Evolutionary conservation across 805 yeast genomes (phyloP).

Genomic region (Candida sakaeoensis): DNA sequence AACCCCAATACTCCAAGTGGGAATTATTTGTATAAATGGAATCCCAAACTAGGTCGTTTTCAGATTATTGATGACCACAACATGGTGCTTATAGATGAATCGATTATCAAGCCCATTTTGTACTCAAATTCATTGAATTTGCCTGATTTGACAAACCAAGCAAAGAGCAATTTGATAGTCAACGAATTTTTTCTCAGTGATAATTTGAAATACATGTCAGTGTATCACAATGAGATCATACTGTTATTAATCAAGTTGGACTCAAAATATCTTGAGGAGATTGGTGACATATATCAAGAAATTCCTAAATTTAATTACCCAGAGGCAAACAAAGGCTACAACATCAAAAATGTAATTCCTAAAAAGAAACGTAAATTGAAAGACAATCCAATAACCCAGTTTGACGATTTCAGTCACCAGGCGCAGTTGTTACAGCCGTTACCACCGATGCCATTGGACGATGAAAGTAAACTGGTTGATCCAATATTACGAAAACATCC

Average conservation of each 20-base stretch:
- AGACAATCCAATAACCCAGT: background rate
- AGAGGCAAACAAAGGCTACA: constrained; percentile 24
- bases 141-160: constrained; percentile 25
- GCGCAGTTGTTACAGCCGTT: background rate
- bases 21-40: constrained; percentile 33
- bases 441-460: too few relatives aligned
- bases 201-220: constrained; percentile 31
- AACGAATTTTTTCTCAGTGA: constrained; percentile 36
- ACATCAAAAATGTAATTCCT: constrained; percentile 3
- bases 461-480: constrained; percentile 25
- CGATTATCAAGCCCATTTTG: constrained; percentile 27
- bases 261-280: constrained; percentile 25
- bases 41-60: constrained; percentile 30
- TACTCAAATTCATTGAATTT: constrained; percentile 29
- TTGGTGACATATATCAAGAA: constrained; percentile 25
- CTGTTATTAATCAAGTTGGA: constrained; percentile 28
- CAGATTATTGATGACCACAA: constrained; percentile 27
- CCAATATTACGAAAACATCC: constrained; percentile 20
- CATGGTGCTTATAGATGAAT: constrained; percentile 25
- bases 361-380: constrained; percentile 1
- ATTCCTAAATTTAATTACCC: constrained; percentile 31
- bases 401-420: background rate
- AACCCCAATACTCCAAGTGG: constrained; percentile 12
- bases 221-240: constrained; percentile 34
- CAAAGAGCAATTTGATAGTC: constrained; percentile 31